These are phyloP conservation scores for Gnomoniopsis sp. DNA, from an alignment of 2,329 filamentous ascomycete species.

Conservation along the genomic window DNA sequence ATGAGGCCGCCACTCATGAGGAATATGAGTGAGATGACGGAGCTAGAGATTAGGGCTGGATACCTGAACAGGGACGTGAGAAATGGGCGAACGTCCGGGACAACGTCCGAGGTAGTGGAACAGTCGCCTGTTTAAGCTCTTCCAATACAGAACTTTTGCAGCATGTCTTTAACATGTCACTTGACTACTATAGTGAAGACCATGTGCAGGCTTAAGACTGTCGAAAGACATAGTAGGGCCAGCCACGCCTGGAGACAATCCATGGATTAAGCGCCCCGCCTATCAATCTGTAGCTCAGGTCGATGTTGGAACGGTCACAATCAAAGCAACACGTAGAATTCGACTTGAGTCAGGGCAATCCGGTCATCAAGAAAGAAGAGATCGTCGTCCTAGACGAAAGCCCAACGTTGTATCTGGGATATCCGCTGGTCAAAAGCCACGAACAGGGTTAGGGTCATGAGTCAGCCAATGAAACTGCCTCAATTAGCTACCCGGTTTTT, in stretches of 20 bases:
- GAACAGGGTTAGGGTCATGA: conserved; percentile 10
- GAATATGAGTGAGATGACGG: conserved; percentile 12
- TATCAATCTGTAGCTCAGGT: no score
- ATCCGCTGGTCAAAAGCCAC: neutral
- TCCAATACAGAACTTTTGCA: conserved; percentile 18
- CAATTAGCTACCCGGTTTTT: conserved; percentile 44
- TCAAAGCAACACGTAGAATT: no score
- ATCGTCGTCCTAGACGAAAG: no score
- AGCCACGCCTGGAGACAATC: no score
- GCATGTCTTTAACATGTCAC: neutral
- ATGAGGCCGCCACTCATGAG: conserved; percentile 2
- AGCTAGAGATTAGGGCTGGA: conserved; percentile 3
- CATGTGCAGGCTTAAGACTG: neutral
- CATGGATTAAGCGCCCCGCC: no score
- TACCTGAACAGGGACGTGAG: neutral
- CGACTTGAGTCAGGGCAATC: no score
- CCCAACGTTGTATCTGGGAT: no score
- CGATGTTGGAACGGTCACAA: no score
- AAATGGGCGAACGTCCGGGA: neutral
- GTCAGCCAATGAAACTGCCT: conserved; percentile 42
- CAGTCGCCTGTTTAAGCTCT: conserved; percentile 16
- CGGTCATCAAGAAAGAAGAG: no score
- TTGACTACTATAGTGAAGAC: neutral
- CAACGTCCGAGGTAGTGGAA: neutral
- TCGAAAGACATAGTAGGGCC: no score